Conservation (phyloP, 176 grass and related monocot species). For the Raddia distichophylla region DNA sequence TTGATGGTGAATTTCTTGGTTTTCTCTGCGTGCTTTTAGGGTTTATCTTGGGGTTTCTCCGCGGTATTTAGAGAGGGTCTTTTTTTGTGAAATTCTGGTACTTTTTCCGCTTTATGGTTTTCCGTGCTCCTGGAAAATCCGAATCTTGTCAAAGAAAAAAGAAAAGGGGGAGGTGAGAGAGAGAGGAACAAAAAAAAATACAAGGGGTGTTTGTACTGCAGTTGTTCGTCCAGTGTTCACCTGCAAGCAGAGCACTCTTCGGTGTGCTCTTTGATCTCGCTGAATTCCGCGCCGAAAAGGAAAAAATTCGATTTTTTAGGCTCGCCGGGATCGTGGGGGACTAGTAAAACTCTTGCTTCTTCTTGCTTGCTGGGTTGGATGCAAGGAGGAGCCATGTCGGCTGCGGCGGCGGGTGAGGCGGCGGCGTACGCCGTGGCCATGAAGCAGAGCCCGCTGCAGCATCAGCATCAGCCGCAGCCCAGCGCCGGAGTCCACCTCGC, state of each 20-base stretch:
- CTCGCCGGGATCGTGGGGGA: constrained; percentile 3
- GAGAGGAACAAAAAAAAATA: background rate
- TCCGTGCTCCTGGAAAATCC: constrained; percentile 30
- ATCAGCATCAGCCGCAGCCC: constrained; percentile 34
- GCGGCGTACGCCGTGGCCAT: constrained; percentile 27
- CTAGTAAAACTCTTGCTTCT: background rate
- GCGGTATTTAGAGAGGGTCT: background rate
- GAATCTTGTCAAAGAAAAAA: constrained; percentile 35
- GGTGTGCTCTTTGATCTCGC: constrained; percentile 21
- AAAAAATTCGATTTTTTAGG: background rate
- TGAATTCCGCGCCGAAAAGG: background rate
- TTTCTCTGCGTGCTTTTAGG: constrained; percentile 27
- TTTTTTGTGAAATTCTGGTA: background rate
- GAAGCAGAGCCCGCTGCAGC: constrained; percentile 41
- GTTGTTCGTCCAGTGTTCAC: background rate
- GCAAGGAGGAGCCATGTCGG: constrained; percentile 44
- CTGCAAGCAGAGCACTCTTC: constrained; percentile 8
- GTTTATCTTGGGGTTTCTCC: constrained; percentile 33
- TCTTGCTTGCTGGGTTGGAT: background rate
- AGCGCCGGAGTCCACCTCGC: constrained; percentile 1
- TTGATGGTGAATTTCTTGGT: background rate
- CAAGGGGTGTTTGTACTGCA: background rate
- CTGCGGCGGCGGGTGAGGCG: constrained; percentile 34
- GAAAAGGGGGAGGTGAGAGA: background rate
- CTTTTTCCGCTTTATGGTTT: background rate